Percentiles rank a stretch among this genome's conserved stretches.
Conservation (phyloP, 176 grass and related monocot species). For the Bothriochloa decipiens region DNA sequence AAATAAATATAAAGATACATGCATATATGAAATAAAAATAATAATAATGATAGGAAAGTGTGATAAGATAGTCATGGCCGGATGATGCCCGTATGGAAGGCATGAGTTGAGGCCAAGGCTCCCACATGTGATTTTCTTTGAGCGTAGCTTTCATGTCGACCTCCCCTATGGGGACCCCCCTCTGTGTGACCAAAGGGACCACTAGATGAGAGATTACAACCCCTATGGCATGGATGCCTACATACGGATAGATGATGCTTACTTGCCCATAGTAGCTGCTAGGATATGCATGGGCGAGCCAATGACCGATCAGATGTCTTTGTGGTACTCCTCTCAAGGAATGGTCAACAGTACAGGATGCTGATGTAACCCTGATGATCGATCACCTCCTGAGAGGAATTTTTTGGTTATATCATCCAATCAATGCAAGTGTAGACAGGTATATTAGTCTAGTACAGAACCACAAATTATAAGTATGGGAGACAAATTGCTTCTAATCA, state of each 20-base stretch:
- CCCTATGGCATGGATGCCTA: conserved; percentile 18
- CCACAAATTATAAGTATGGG: neutral
- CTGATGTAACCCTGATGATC: neutral
- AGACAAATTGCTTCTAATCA: neutral
- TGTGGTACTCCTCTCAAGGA: neutral
- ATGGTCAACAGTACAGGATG: conserved; percentile 13
- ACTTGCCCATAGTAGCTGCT: neutral
- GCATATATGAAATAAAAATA: neutral
- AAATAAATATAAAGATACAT: neutral
- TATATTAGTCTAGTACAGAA: neutral
- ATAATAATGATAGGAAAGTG: neutral
- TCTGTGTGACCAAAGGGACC: conserved; percentile 35
- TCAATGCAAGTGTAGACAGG: neutral
- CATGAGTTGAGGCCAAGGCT: neutral
- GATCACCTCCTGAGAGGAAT: neutral
- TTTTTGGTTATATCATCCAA: neutral
- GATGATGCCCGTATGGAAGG: neutral
- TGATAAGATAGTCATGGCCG: too few relatives aligned
- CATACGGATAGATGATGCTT: conserved; percentile 23
- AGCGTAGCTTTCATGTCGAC: conserved; percentile 49
- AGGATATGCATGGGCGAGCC: neutral
- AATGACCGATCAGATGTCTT: neutral
- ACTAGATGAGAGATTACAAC: conserved; percentile 40
- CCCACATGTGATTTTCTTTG: conserved; percentile 28
- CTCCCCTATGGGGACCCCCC: conserved; percentile 23